These are phyloP conservation scores for Russula emetica DNA, from an alignment of 768 basidiomycete genomes.

Conservation along the genomic window DNA sequence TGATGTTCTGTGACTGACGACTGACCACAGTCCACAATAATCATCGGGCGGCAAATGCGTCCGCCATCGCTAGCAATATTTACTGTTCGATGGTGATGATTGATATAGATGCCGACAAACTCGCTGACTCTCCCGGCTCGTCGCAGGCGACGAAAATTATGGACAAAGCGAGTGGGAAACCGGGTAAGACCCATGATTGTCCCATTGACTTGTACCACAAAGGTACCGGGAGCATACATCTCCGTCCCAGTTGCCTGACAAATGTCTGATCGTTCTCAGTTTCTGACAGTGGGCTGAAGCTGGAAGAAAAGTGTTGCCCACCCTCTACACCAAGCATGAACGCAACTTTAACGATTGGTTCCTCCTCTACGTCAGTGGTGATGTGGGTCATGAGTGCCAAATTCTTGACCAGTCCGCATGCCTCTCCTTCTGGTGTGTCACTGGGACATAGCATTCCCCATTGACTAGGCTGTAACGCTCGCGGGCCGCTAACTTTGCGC, in stretches of 20 bases:
- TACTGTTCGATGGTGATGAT: conserved; percentile 90
- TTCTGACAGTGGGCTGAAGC: background rate
- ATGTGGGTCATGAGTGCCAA: conserved; percentile 99
- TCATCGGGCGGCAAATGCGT: conserved; percentile 94
- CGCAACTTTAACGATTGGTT: conserved; percentile 81
- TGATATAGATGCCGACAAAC: conserved; percentile 95
- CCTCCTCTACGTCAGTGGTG: conserved; percentile 97
- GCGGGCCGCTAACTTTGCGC: conserved; percentile 94
- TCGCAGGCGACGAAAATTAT: conserved; percentile 86
- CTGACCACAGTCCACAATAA: conserved; percentile 83
- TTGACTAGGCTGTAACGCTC: conserved; percentile 95
- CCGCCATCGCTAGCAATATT: conserved; percentile 98
- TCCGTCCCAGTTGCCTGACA: conserved; percentile 88
- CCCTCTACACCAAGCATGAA: conserved; percentile 98
- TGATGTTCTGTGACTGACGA: conserved; percentile 79
- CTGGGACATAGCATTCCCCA: conserved; percentile 99
- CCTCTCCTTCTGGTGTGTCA: conserved; percentile 99
- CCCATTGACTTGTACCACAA: conserved; percentile 96
- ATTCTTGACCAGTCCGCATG: conserved; percentile 98
- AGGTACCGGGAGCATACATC: conserved; percentile 89
- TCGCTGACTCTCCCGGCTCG: conserved; percentile 90
- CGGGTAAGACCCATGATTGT: conserved; percentile 91
- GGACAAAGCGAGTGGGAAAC: conserved; percentile 77
- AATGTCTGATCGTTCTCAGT: conserved; percentile 60
- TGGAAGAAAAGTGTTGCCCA: conserved; percentile 34